Evolutionary conservation across 345 rosid genomes (phyloP).

Genomic region (Bretschneidera sinensis): DNA sequence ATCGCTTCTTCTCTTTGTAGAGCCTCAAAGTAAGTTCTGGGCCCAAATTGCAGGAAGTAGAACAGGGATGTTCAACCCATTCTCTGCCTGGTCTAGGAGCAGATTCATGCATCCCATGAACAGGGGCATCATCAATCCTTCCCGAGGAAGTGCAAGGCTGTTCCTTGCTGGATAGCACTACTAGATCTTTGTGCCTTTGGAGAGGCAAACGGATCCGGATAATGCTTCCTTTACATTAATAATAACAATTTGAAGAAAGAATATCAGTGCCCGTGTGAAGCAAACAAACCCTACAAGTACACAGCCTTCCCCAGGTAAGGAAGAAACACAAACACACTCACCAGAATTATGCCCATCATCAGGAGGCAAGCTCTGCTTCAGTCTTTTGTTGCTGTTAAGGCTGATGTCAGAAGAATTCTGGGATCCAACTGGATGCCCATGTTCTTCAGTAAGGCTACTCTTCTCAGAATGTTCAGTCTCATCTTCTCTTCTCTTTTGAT

Average conservation of each 20-base stretch:
- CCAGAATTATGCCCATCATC: constrained; percentile 50
- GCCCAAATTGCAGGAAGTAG: constrained; percentile 17
- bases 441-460: constrained; percentile 68
- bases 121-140: constrained; percentile 3
- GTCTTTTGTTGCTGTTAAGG: constrained; percentile 32
- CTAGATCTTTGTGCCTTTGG: constrained; percentile 52
- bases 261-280: constrained; percentile 42
- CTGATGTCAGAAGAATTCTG: constrained; percentile 28
- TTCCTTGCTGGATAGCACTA: constrained; percentile 39
- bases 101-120: constrained; percentile 5
- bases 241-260: constrained; percentile 44
- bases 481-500: constrained; percentile 22
- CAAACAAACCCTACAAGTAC: constrained; percentile 49
- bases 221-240: constrained; percentile 60
- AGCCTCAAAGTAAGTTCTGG: constrained; percentile 11
- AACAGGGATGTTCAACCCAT: constrained; percentile 21
- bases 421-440: constrained; percentile 40
- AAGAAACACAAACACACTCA: constrained; percentile 52
- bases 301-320: constrained; percentile 49
- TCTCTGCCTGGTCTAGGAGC: constrained; percentile 20
- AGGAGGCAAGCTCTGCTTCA: constrained; percentile 26
- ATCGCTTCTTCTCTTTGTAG: constrained; percentile 17
- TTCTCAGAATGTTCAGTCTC: constrained; percentile 39
- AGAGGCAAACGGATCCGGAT: constrained; percentile 66
- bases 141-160: constrained; percentile 35